These are phyloP conservation scores for Aspergillus sp. DNA, from an alignment of 2,329 filamentous ascomycete species.

Conservation along the genomic window DNA sequence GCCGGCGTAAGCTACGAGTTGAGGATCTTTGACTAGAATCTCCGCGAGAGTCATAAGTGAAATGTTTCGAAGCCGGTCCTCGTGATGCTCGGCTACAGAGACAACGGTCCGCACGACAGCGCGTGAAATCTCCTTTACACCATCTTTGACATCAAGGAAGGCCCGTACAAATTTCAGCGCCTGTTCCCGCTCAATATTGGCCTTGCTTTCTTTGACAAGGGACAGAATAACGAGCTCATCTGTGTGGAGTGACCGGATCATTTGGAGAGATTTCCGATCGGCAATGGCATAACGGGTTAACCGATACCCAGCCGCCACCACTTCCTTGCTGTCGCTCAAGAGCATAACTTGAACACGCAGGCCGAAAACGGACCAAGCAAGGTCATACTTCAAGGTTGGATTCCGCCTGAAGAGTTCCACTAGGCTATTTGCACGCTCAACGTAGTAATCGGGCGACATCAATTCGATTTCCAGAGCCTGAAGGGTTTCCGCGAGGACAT, in stretches of 20 bases:
- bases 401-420: constrained; percentile 96
- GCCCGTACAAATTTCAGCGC: constrained; percentile 93
- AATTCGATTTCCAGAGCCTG: constrained; percentile 85
- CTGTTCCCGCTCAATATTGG: constrained; percentile 95
- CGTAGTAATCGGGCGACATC: constrained; percentile 91
- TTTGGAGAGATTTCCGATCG: constrained; percentile 83
- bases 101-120: constrained; percentile 86
- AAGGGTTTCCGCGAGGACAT: constrained; percentile 83
- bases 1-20: constrained; percentile 76
- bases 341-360: constrained; percentile 93
- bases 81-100: constrained; percentile 80
- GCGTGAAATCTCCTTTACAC: constrained; percentile 81
- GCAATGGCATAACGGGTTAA: constrained; percentile 94
- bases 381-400: constrained; percentile 90
- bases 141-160: constrained; percentile 93
- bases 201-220: constrained; percentile 91
- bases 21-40: constrained; percentile 82
- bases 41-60: constrained; percentile 92
- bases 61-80: constrained; percentile 84
- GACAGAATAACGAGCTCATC: constrained; percentile 91
- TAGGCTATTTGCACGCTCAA: constrained; percentile 83
- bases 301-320: constrained; percentile 90
- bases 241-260: constrained; percentile 82
- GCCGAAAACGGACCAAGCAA: constrained; percentile 95
- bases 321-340: constrained; percentile 90